Conservation (phyloP, 345 rosid genomes). For the Kandelia obovata region DNA sequence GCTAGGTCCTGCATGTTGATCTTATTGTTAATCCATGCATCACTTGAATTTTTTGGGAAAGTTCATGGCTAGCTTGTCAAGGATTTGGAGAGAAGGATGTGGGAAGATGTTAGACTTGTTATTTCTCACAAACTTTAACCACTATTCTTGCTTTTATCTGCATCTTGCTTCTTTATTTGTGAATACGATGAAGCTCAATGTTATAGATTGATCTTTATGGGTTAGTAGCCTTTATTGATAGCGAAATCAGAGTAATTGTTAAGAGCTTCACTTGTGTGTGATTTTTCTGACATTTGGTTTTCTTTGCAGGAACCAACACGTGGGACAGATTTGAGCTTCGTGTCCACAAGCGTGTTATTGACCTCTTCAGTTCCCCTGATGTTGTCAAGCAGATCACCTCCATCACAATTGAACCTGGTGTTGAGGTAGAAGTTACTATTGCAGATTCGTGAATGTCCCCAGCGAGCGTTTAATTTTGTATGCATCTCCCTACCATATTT, state of each 20-base stretch:
- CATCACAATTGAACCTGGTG: conserved; percentile 62
- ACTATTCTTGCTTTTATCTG: too few relatives aligned
- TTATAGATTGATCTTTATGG: background rate
- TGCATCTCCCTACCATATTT: conserved; percentile 13
- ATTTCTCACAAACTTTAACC: too few relatives aligned
- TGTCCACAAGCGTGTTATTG: conserved; percentile 59
- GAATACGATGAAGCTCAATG: background rate
- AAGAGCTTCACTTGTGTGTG: background rate
- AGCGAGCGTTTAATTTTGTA: conserved; percentile 5
- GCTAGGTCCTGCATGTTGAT: background rate
- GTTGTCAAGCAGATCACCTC: conserved; percentile 68
- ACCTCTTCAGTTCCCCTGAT: conserved; percentile 60
- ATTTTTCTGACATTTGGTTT: background rate
- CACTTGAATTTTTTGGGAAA: too few relatives aligned
- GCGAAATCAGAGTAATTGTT: background rate
- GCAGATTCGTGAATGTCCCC: conserved; percentile 22
- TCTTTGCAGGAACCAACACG: conserved; percentile 52
- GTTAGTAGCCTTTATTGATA: background rate
- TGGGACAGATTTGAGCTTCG: conserved; percentile 60
- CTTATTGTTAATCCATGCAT: too few relatives aligned
- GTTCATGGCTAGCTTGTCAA: too few relatives aligned
- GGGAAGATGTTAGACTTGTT: too few relatives aligned
- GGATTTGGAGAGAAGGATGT: too few relatives aligned
- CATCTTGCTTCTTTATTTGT: background rate
- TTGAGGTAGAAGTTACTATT: conserved; percentile 57